Base-by-base conservation (phyloP, 345 rosid genomes). In the Cardamine resedifolia region DNA sequence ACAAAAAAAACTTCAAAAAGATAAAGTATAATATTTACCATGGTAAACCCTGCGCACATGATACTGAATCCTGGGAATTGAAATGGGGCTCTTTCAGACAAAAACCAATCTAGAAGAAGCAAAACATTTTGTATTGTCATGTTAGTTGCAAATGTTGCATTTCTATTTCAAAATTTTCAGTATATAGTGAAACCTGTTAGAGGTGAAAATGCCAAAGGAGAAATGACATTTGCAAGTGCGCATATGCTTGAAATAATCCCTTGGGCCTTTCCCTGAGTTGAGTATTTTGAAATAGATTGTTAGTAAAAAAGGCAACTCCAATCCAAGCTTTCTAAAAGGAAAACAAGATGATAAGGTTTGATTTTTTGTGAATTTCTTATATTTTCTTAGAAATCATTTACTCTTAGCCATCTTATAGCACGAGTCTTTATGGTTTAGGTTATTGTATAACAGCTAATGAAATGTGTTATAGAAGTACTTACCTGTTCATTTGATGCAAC, bases 31-130 rank as follows among this genome's bases (percentile, higher is more conserved):
- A 33, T 73, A 5, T 61, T 87, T 87, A 94, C 96, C 83, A 85
- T 67, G 19, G 83, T 83, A 44, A 94, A 79, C 41, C 88, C 92
- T 0, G 72, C 76, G 58, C 91, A 89, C 97, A 89, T 83, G 20
- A 94, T 84, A 76, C 98, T 94, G 81, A 94, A 90, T 47, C 98
- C 98, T 24, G 92, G 97, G 79, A 94, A 90, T 44, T 78, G 3
- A 66, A 94, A 89, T 10, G 98, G 97, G 23, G 97, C 94, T 60
- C 67, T 61, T 5, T 86, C 91, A 1, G 98, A 94, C 19, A 94
- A 81, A 87, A 94, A 90, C 81, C 90, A 64, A 48, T 92, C 98
- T 94, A 87, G 48, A 65, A 68, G 65, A 77, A 1, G 20, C 12
- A 7, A 68, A 23, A 56, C 10, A 3, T 20, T 28, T 15, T 21